phyloP scores from a whole-genome alignment of 202 grass and related monocot species.

The Brachypodium distachyon region DNA sequence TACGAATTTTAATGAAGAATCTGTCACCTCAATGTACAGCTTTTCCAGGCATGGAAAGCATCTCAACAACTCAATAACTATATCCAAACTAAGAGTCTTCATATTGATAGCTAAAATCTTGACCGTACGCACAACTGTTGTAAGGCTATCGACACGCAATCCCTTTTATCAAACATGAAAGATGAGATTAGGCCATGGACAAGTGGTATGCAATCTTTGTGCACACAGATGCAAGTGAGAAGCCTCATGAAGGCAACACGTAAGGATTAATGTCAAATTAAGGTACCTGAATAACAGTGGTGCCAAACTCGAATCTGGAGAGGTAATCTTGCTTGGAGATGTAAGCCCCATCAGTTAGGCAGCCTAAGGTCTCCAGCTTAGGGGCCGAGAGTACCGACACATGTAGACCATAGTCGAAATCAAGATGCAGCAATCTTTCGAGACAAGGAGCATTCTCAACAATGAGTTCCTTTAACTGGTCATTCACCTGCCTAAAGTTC shows the following conservation, averaged over 20 bases:
- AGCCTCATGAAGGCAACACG: not conserved
- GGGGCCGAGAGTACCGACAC: slow-evolving; percentile 10
- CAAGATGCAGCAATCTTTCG: not conserved
- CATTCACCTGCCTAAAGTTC: not conserved
- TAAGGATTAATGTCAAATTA: not conserved
- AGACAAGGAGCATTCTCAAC: slow-evolving; percentile 16
- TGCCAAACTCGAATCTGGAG: not conserved
- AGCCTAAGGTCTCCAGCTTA: slow-evolving; percentile 4
- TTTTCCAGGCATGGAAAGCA: not conserved
- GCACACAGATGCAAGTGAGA: not conserved
- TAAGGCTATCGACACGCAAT: not conserved
- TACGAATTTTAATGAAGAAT: not conserved
- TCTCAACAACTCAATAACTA: not conserved
- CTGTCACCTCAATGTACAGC: not conserved
- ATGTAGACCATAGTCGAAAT: not conserved
- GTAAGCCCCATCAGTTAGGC: not conserved
- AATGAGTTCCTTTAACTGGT: not conserved
- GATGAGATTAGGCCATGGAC: not conserved
- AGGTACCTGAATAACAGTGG: not conserved
- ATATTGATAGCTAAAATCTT: not conserved
- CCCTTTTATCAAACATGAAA: not conserved
- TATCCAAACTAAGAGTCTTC: not conserved
- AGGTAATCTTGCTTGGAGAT: not conserved
- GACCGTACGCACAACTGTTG: not conserved
- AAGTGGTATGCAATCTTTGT: not conserved